Evolutionary conservation across 768 basidiomycete species (phyloP).

Genomic region (Thelephora aurantiotincta): DNA sequence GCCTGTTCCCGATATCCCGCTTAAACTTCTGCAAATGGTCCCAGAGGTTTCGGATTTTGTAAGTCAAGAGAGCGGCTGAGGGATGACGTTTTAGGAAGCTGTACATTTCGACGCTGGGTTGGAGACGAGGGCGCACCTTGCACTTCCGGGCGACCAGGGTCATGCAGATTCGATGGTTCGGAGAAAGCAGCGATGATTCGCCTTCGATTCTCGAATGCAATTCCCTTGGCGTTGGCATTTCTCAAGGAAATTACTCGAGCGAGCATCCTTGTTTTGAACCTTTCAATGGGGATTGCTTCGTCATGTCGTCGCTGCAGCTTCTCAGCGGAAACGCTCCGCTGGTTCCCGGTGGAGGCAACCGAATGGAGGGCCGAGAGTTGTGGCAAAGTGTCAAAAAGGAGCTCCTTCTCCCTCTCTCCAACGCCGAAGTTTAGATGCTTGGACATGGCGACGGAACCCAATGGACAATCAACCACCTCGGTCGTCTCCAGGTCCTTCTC

Average conservation of each 20-base stretch:
- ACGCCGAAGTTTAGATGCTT: slow-evolving; percentile 51
- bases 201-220: slow-evolving; percentile 75
- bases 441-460: slow-evolving; percentile 34
- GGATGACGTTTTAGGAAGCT: neutral
- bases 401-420: slow-evolving; percentile 35
- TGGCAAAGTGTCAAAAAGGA: slow-evolving; percentile 61
- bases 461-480: neutral
- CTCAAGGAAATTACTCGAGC: slow-evolving; percentile 67
- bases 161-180: slow-evolving; percentile 42
- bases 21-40: slow-evolving; percentile 53
- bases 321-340: neutral
- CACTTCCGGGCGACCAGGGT: slow-evolving; percentile 77
- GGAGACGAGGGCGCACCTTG: slow-evolving; percentile 49
- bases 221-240: slow-evolving; percentile 79
- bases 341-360: too few relatives aligned
- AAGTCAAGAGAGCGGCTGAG: slow-evolving; percentile 75
- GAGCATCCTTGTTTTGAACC: slow-evolving; percentile 38
- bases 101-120: neutral
- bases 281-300: slow-evolving; percentile 20
- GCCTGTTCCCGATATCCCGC: slow-evolving; percentile 65
- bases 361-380: slow-evolving; percentile 22
- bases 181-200: slow-evolving; percentile 76
- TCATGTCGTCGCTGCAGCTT: neutral
- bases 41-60: slow-evolving; percentile 74
- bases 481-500: slow-evolving; percentile 19